Conservation (phyloP, 129 eudicot species). For the Lactuca saligna region DNA sequence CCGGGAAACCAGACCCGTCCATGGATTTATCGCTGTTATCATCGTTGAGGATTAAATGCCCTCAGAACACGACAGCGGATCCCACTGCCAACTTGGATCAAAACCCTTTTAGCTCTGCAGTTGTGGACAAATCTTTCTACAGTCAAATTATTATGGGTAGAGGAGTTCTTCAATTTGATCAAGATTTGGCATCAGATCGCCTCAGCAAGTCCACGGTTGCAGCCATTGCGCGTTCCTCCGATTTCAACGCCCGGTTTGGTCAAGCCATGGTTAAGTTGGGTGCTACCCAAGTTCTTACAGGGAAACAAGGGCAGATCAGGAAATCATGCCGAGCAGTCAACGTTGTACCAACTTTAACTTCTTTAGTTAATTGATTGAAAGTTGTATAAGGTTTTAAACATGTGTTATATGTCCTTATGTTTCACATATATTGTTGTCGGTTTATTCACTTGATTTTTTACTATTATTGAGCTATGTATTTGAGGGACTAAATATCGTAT, state of each 20-base stretch:
- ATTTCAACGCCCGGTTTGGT: conserved; percentile 11
- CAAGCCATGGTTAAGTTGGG: conserved; percentile 43
- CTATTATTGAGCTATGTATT: too few species aligned
- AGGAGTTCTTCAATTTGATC: conserved; percentile 60
- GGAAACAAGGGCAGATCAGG: conserved; percentile 31
- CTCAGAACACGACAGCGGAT: conserved; percentile 33
- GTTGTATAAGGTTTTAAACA: background rate
- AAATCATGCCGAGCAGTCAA: conserved; percentile 14
- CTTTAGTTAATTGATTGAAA: conserved; percentile 8
- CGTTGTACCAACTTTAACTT: conserved; percentile 1
- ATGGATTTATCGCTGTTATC: conserved; percentile 34
- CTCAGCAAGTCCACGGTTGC: too few species aligned
- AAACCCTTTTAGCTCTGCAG: conserved; percentile 35
- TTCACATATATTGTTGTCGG: too few species aligned
- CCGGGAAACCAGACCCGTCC: conserved; percentile 56
- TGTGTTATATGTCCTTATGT: too few species aligned
- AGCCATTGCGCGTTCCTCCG: too few species aligned
- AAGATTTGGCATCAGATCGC: background rate
- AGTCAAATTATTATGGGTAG: conserved; percentile 33
- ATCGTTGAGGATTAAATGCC: conserved; percentile 31
- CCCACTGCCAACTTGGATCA: conserved; percentile 45
- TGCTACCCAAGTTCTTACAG: conserved; percentile 40
- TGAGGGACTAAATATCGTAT: too few species aligned
- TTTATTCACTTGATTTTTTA: too few species aligned
- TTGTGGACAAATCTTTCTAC: conserved; percentile 53